Evolutionary conservation across 192 early-diverging fungal species (phyloP), one percentile per base, ranked within the genome.

Genomic region (Linnemannia elongata): DNA sequence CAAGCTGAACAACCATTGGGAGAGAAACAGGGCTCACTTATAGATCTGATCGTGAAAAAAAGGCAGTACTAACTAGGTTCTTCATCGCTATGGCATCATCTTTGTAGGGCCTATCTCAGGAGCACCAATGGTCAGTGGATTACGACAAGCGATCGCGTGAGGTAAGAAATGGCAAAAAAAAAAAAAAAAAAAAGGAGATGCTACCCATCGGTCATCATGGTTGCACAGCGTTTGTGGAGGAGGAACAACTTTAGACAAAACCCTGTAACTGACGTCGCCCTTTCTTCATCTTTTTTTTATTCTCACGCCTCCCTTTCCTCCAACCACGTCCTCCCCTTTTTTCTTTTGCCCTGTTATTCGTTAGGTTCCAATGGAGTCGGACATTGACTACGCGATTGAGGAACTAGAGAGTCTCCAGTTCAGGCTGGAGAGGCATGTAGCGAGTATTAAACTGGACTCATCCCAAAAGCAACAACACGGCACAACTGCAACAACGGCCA

Each of bases 81-180:
- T 38, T 33, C 17, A 20, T 39, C 39, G 33, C 0, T 22, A 71
- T 71, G 38, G 69, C 60, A 66, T 66, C 60, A 66, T 66, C 60
- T 13, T 35, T 57, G 1, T 76, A 81, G 80, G 80, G 80, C 6
- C 41, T 74, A 13, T 63, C 81, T 36, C 22, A 35, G 42, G 68
- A 74, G 13, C 41, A 60, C 24, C 57, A 81, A 12, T 90, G 88
- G 87, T 36, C 38, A 24, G 78, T 92, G 1, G 88, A 92, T 42
- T 92, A 89, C 69, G 91, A 92, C 69, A 41, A 73, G 54, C 74
- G 91, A 54, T 77, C 72, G 6, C 70, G 91, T 80, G 89, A 91
- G 74, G 91, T 91, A 90, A 87, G 30, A 24, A 42, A 30, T 20
- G 10, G 41, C n/a, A 3, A 33, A 3, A 52, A 52, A 52, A 15